A percentile compares a stretch with the other conserved stretches of the same genome.
Evolutionary conservation across 169 alveolate species (phyloP).

Genomic region (Plasmodium chabaudi): DNA sequence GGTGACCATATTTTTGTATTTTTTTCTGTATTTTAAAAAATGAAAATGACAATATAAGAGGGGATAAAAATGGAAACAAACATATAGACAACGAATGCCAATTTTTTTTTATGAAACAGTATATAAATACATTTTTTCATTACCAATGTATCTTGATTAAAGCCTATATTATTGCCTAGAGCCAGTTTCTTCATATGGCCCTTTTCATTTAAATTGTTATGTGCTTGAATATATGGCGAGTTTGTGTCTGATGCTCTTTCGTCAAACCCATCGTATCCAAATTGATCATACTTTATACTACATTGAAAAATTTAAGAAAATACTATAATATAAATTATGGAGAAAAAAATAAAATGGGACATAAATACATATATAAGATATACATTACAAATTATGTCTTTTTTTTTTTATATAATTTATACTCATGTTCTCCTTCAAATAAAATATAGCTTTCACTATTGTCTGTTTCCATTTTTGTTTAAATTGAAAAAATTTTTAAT

Average conservation of each 20-base stretch:
- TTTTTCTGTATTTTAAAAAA: slow-evolving; percentile 10
- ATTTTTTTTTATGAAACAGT: background rate
- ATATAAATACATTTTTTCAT: background rate
- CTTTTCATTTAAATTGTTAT: background rate
- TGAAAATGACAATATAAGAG: background rate
- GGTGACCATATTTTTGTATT: slow-evolving; percentile 11
- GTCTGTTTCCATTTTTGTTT: background rate
- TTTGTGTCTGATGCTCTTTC: background rate
- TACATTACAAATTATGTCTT: background rate
- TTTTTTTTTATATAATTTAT: slow-evolving; percentile 5
- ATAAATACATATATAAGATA: background rate
- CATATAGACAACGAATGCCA: background rate
- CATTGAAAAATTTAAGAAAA: background rate
- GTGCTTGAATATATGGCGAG: background rate
- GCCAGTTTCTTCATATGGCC: slow-evolving; percentile 11
- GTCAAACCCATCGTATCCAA: slow-evolving; percentile 40
- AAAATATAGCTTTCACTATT: slow-evolving; percentile 7
- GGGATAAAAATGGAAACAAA: background rate
- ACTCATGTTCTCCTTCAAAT: slow-evolving; percentile 72
- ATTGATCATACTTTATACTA: slow-evolving; percentile 16
- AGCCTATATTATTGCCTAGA: background rate
- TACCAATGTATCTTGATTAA: slow-evolving; percentile 21
- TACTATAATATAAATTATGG: background rate
- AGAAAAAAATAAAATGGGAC: too few relatives aligned
- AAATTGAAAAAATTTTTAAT: background rate